Percentiles rank a stretch among this genome's conserved stretches.
phyloP scores from a whole-genome alignment of 495 filamentous ascomycete species.

The Trichoderma asperelloides region DNA sequence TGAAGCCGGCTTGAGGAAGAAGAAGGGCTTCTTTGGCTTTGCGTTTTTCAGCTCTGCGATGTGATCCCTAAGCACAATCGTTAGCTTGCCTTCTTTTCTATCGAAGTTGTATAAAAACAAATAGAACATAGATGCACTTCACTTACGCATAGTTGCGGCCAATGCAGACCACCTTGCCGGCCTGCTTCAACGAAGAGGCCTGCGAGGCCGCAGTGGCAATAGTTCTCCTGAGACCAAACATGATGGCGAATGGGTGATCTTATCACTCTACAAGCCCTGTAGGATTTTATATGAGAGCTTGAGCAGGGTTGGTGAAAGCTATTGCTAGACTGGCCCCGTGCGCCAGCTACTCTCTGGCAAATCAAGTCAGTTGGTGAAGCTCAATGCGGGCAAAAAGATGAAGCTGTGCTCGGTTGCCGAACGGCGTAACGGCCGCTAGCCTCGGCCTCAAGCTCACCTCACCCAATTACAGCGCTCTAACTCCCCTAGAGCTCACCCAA shows the following conservation, averaged over 20 bases:
- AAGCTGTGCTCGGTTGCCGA: neutral
- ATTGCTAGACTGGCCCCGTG: neutral
- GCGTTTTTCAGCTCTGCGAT: constrained; percentile 83
- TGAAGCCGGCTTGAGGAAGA: constrained; percentile 91
- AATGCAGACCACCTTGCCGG: constrained; percentile 90
- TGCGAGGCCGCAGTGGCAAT: constrained; percentile 42
- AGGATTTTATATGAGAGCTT: neutral
- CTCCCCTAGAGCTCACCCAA: neutral
- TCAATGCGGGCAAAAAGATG: neutral
- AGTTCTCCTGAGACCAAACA: constrained; percentile 27
- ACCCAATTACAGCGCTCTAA: neutral
- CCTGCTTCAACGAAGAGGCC: constrained; percentile 47
- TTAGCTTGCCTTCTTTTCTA: too few relatives aligned
- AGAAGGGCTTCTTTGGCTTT: constrained; percentile 86
- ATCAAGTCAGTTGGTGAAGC: neutral
- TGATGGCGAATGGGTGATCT: neutral
- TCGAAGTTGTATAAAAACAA: too few relatives aligned
- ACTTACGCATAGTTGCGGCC: constrained; percentile 92
- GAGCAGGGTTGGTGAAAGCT: neutral
- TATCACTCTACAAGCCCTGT: neutral
- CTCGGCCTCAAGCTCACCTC: neutral
- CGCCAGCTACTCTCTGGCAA: neutral
- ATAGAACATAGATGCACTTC: constrained; percentile 13
- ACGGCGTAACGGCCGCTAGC: neutral
- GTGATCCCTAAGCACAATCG: constrained; percentile 68